phyloP scores from a whole-genome alignment of 768 basidiomycete species.

The Amanita rimosa region DNA sequence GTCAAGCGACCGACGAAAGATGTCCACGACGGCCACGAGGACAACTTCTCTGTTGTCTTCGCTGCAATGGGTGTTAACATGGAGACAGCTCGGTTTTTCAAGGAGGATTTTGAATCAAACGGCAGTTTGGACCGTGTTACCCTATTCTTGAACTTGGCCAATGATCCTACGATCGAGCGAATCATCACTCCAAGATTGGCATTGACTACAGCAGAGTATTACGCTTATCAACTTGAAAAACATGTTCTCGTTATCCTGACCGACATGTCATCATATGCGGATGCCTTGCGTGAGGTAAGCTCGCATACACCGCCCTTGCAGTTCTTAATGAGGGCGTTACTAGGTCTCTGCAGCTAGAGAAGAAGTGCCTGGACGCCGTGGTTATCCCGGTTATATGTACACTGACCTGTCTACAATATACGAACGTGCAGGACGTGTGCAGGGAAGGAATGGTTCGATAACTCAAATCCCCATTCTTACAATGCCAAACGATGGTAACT shows the following conservation, averaged over 20 bases:
- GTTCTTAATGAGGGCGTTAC: conserved; percentile 9
- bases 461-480: conserved; percentile 99
- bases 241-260: conserved; percentile 98
- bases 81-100: conserved; percentile 99
- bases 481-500: conserved; percentile 97
- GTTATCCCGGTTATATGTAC: conserved; percentile 98
- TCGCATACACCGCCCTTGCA: conserved; percentile 8
- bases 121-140: conserved; percentile 96
- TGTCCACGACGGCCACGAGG: conserved; percentile 97
- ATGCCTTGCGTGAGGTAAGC: conserved; percentile 85
- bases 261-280: conserved; percentile 98
- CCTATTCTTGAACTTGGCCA: conserved; percentile 96
- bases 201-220: conserved; percentile 97
- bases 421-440: conserved; percentile 96
- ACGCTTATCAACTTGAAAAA: conserved; percentile 98
- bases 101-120: conserved; percentile 98
- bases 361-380: conserved; percentile 98
- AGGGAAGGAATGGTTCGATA: conserved; percentile 97
- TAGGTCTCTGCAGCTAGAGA: conserved; percentile 97
- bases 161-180: conserved; percentile 98
- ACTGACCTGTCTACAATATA: conserved; percentile 99
- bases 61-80: conserved; percentile 99
- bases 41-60: conserved; percentile 99
- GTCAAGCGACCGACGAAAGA: conserved; percentile 96
- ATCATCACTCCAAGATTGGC: conserved; percentile 99